These are phyloP conservation scores for Apiospora marii DNA, from an alignment of 2,329 filamentous ascomycete genomes.

Conservation along the genomic window DNA sequence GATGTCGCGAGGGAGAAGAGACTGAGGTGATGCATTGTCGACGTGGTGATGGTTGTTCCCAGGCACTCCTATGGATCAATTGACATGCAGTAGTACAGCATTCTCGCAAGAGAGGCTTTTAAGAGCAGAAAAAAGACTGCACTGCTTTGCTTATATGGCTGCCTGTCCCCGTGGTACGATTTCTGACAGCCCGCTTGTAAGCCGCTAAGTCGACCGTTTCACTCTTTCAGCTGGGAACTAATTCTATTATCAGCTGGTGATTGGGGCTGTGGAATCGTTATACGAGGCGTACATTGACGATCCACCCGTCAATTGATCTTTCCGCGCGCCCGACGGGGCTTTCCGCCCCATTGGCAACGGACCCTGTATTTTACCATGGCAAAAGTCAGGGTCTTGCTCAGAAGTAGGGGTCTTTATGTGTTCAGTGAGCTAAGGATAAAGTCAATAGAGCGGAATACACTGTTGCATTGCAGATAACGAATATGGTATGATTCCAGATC, in stretches of 20 bases:
- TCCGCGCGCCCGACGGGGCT: neutral
- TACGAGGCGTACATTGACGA: constrained; percentile 3
- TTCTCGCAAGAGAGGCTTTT: neutral
- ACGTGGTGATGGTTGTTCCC: neutral
- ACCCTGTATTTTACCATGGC: no score
- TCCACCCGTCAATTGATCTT: neutral
- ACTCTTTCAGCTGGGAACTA: neutral
- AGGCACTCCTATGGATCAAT: neutral
- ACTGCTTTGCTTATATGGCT: neutral
- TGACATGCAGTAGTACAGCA: neutral
- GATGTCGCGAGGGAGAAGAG: neutral
- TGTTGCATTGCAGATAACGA: neutral
- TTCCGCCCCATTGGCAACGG: neutral
- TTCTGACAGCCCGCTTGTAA: neutral
- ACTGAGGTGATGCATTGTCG: neutral
- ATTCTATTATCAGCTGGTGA: neutral
- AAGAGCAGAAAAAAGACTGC: neutral
- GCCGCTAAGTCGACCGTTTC: neutral
- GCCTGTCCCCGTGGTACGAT: neutral
- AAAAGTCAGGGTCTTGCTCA: neutral
- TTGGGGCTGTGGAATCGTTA: neutral
- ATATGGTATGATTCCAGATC: neutral
- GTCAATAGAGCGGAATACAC: neutral
- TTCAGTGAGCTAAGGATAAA: neutral
- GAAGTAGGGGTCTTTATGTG: no score